Evolutionary conservation across 176 grass and related monocot genomes (phyloP).

Genomic region (Ensete ventricosum): DNA sequence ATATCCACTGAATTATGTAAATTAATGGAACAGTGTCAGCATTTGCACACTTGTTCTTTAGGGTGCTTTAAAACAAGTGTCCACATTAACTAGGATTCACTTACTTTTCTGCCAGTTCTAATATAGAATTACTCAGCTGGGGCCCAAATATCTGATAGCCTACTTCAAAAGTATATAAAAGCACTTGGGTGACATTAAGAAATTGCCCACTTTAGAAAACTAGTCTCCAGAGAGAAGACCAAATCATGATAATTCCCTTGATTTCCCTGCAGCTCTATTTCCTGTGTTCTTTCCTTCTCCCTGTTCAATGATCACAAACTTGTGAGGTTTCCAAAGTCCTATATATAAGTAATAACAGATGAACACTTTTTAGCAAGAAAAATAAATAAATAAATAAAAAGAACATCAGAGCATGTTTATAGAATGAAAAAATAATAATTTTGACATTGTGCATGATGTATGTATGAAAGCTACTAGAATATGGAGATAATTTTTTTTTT

Average conservation of each 20-base stretch:
- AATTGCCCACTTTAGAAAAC: not conserved
- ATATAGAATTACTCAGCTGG: not conserved
- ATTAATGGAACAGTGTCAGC: no score
- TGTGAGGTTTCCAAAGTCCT: not conserved
- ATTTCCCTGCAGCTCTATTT: not conserved
- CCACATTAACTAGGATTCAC: no score
- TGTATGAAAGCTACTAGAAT: no score
- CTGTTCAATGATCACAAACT: not conserved
- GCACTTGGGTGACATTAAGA: not conserved
- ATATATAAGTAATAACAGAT: not conserved
- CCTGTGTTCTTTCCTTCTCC: not conserved
- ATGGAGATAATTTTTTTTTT: not conserved
- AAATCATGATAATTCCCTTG: conserved; percentile 8
- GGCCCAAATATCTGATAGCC: not conserved
- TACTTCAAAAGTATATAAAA: not conserved
- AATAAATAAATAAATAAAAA: no score
- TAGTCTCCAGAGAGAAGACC: conserved; percentile 7
- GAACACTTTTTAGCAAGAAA: no score
- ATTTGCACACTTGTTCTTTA: no score
- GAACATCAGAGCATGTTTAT: no score
- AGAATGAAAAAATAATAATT: no score
- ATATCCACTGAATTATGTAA: no score
- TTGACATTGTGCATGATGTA: no score
- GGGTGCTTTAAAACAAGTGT: no score
- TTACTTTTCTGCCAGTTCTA: no score